Evolutionary conservation across 352 stramenopile species (phyloP), one percentile per base, ranked within the genome.

Genomic region (Phytophthora chlamydospora): DNA sequence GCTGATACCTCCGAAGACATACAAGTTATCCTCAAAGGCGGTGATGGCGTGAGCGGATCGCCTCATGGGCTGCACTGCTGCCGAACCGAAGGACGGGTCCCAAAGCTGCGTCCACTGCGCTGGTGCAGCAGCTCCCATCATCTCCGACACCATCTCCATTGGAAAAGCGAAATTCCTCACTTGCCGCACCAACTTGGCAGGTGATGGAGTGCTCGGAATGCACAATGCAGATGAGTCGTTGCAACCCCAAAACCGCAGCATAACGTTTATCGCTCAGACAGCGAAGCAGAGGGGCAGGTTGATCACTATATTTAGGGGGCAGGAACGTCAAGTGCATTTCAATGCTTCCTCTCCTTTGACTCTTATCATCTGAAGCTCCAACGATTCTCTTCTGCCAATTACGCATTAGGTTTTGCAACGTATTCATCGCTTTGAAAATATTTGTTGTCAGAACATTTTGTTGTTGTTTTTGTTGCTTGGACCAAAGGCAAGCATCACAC

Each of bases 1-100:
- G 24, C 76, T 80, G 32, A 90, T 71, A 38, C 83, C 83, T 3
- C 83, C 83, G 52, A 80, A 90, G 29, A 90, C 49, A 55, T 88
- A 91, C 31, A 93, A 52, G 10, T 60, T 57, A 51, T 93, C 76
- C 8, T 80, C 42, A 44, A 82, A 78, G 3, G 54, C 43, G 11
- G 78, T 47, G 38, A 89, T 68, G 0, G 69, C 76, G 35, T 93
- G 83, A 16, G 79, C 83, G 3, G 79, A 77, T 7, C 83, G 81
- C 19, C 74, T 75, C 55, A 75, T 70, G 1, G 78, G 78, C 24
- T 81, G 78, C 9, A 51, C 41, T 35, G 27, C 33, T 36, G 54
- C 40, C 7, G 60, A 58, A 4, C 52, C 59, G 42, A 60, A 68
- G 12, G 55, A 54, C 2, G 55, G 57, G 11, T 61, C 65, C 72